A percentile compares a stretch with the other conserved stretches of the same genome.
phyloP scores from a whole-genome alignment of 2,329 filamentous ascomycete species.

The Penicillium sp. region DNA sequence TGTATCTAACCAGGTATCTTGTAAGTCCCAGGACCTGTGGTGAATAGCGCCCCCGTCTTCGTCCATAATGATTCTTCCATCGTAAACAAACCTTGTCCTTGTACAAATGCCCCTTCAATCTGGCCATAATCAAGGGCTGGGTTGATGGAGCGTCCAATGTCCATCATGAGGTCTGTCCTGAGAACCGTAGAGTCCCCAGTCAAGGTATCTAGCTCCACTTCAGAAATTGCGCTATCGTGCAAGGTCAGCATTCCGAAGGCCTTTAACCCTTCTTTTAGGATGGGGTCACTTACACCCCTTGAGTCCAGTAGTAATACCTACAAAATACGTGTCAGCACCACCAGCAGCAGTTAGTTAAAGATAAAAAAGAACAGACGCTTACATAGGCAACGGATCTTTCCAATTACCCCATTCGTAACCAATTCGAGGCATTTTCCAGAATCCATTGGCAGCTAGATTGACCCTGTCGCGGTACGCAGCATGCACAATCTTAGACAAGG shows the following conservation, averaged over 20 bases:
- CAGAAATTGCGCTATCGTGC: background rate
- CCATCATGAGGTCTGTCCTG: constrained; percentile 2
- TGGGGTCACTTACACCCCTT: background rate
- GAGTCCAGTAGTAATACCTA: constrained; percentile 2
- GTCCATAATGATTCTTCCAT: constrained; percentile 5
- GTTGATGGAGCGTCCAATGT: constrained; percentile 1
- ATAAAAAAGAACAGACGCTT: background rate
- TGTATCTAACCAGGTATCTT: background rate
- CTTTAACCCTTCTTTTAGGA: background rate
- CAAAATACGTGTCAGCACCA: background rate
- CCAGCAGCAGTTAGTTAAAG: background rate
- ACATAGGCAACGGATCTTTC: constrained; percentile 1
- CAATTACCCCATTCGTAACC: background rate
- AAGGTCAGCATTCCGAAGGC: background rate
- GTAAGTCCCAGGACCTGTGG: background rate
- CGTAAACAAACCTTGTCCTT: background rate
- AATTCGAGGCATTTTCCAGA: constrained; percentile 2
- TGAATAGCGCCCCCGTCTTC: background rate
- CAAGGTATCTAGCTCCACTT: constrained; percentile 2
- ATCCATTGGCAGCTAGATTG: background rate
- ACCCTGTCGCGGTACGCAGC: background rate
- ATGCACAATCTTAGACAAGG: background rate
- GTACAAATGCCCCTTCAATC: background rate
- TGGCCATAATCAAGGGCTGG: background rate
- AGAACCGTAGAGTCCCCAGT: constrained; percentile 1